Evolutionary conservation across 2,329 filamentous ascomycete genomes (phyloP), one percentile per base, ranked within the genome.

Genomic region (Cladorrhinum sp.): DNA sequence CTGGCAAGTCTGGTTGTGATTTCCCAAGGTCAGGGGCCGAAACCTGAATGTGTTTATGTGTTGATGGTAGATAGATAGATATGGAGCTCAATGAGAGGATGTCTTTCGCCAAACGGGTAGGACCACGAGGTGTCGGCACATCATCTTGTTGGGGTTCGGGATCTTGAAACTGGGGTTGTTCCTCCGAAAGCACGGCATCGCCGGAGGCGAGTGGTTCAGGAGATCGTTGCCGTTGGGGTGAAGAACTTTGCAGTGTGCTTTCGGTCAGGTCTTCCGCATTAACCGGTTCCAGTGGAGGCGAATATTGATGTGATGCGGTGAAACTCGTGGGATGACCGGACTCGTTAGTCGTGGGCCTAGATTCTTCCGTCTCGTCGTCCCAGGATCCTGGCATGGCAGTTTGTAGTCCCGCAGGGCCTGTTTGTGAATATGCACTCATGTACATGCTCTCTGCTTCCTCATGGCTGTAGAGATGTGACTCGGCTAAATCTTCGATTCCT

Each of bases 361-460:
- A 30, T 2, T 73, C 66, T 14, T 18, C 42, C 4, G 18, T 12
- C n/a, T 77, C 76, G 0, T 75, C 74, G 57, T 76, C 79, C 83
- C 82, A 85, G 4, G 75, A 75, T 5, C 82, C 82, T 1, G 83
- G 83, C 78, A 85, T 84, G 2, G 68, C 64, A 20, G 66, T 66
- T 16, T 55, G 69, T 18, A 71, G 39, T 46, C 69, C 69, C 9
- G 74, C 71, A 1, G 71, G 70, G 33, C 75, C 72, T 1, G 74
- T 72, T 24, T 82, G 75, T 1, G 86, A 88, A 56, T 88, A 83
- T 1, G 86, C 86, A 64, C 86, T 94, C 86, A 92, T 88, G 68
- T 95, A 96, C 87, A 96, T 90, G 72, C 91, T 95, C 70, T 91
- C 87, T 0, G 90, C 90, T 64, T 94, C 90, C 63, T 92, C 89